These are phyloP conservation scores for Populus hybrid DNA, from an alignment of 441 rosid genomes.

Conservation along the genomic window DNA sequence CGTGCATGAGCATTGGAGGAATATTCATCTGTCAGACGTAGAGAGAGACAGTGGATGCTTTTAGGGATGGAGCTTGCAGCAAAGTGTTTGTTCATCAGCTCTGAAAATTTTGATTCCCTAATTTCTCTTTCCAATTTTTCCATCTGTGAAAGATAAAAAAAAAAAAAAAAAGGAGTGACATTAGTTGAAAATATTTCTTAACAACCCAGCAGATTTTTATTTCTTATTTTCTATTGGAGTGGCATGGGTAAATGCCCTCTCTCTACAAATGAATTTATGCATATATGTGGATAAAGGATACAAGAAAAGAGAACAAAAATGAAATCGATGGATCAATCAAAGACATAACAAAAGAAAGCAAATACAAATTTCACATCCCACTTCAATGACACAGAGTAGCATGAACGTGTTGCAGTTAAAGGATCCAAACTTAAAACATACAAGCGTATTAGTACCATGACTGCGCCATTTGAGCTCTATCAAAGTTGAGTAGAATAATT, in stretches of 20 bases:
- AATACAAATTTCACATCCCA: background rate
- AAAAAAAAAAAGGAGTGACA: slow-evolving; percentile 2
- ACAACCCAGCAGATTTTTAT: background rate
- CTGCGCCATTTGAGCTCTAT: background rate
- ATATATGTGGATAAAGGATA: background rate
- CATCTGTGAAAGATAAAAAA: slow-evolving; percentile 48
- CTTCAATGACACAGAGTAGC: background rate
- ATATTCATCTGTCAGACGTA: slow-evolving; percentile 92
- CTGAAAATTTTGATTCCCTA: slow-evolving; percentile 87
- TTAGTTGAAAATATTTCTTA: slow-evolving; percentile 8
- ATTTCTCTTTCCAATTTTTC: slow-evolving; percentile 84
- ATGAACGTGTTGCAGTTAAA: background rate
- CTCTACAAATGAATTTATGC: background rate
- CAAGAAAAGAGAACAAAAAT: background rate
- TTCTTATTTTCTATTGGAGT: background rate
- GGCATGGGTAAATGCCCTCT: background rate
- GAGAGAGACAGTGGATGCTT: slow-evolving; percentile 92
- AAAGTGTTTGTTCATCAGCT: slow-evolving; percentile 95
- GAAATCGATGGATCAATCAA: background rate
- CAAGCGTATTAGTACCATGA: background rate
- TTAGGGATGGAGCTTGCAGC: slow-evolving; percentile 98
- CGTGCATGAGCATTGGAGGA: slow-evolving; percentile 99
- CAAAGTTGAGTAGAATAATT: background rate
- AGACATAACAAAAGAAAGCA: background rate
- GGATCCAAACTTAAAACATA: background rate